These are phyloP conservation scores for Fagopyrum homotropicum DNA, from an alignment of 148 eudicot genomes.

Conservation along the genomic window DNA sequence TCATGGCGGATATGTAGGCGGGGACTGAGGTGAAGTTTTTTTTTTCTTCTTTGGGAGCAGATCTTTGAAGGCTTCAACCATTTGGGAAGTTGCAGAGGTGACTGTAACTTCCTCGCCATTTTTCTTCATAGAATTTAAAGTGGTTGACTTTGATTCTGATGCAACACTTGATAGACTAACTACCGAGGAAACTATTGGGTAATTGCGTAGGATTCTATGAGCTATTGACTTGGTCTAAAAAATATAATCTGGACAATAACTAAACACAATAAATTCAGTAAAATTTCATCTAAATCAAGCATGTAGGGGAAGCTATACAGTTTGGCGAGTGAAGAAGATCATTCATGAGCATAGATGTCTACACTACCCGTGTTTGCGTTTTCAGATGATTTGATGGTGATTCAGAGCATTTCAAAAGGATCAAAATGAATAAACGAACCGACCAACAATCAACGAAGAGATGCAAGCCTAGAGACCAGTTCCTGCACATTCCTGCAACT, in stretches of 20 bases:
- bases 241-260: not conserved
- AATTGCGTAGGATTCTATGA: not conserved
- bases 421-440: too few species aligned
- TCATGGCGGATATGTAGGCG: not conserved
- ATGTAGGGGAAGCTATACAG: too few species aligned
- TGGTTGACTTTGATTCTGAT: not conserved
- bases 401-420: too few species aligned
- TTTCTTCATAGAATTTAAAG: not conserved
- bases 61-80: not conserved
- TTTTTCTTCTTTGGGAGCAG: not conserved
- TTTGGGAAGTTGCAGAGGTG: not conserved
- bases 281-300: not conserved
- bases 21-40: not conserved
- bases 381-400: too few species aligned
- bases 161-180: slow-evolving; percentile 10
- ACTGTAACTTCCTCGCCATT: not conserved
- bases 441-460: too few species aligned
- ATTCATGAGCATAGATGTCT: not conserved
- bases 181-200: not conserved
- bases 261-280: not conserved
- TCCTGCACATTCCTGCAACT: too few species aligned
- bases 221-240: not conserved
- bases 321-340: not conserved
- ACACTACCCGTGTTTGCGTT: not conserved
- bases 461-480: too few species aligned